Evolutionary conservation across 1,284 basidiomycete genomes (phyloP), one percentile per base, ranked within the genome.

Genomic region (Apiotrichum porosum): DNA sequence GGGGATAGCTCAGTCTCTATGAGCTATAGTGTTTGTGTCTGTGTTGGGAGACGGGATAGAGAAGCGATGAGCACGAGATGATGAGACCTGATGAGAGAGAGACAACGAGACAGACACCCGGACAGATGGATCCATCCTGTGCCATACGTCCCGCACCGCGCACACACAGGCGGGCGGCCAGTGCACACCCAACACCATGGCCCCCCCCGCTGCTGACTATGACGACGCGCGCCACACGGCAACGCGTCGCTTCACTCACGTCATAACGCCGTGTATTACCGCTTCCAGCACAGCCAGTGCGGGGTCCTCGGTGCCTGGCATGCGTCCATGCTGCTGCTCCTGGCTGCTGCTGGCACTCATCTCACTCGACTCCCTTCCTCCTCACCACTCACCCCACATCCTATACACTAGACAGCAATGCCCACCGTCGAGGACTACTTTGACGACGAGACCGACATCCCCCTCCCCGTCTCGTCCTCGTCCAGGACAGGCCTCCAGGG

Each of bases 361-460:
- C 4, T 23, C 21, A 3, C 21, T 22, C 35, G 18, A 14, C 35
- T n/a, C 24, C 23, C 26, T 21, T 32, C 9, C 8, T 13, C 37
- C 3, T 13, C 19, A 17, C 18, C 12, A 18, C 12, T 17, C 38
- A 23, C 38, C 12, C 9, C 10, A 15, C 18, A 4, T 10, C 22
- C 23, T 21, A 56, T 65, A 24, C 32, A n/a, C n/a, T n/a, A n/a
- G n/a, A n/a, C n/a, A n/a, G n/a, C n/a, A n/a, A 73, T 72, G 68
- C 69, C 71, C 5, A 71, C 71, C 15, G 67, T 72, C 51, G 72
- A 74, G 37, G 60, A 74, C 48, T 67, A 69, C 52, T 92, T 90
- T 66, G 87, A 91, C 80, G 88, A 92, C 75, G 88, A 91, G 63
- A 87, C 86, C 15, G 88, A 92, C 68, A 79, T 91, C 34, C 70